Conservation (phyloP, 768 basidiomycete genomes). For the Russula sp. region DNA sequence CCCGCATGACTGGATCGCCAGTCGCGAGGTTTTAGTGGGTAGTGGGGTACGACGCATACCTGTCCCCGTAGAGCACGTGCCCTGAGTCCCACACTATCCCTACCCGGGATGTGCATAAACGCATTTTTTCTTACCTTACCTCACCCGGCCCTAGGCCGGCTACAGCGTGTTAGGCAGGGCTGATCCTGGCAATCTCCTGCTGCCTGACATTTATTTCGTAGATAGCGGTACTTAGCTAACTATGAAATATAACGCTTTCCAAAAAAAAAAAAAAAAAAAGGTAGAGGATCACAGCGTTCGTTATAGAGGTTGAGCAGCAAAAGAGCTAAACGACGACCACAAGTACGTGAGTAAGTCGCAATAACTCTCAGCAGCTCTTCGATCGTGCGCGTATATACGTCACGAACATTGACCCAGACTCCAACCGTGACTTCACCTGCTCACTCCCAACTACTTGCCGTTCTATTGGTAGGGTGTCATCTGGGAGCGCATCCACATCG, state of each 20-base stretch:
- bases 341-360: neutral
- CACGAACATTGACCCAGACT: neutral
- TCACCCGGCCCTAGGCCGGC: neutral
- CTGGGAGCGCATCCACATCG: constrained; percentile 27
- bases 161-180: too few species aligned
- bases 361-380: constrained; percentile 24
- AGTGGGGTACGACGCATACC: neutral
- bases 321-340: neutral
- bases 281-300: neutral
- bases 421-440: neutral
- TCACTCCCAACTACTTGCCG: neutral
- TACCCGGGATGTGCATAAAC: neutral
- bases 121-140: constrained; percentile 6
- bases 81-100: constrained; percentile 5
- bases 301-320: neutral
- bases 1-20: neutral
- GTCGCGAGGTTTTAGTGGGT: neutral
- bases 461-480: neutral
- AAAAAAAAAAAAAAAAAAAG: too few species aligned
- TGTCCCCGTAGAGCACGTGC: too few species aligned
- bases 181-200: too few species aligned
- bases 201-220: too few species aligned
- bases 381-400: constrained; percentile 23
- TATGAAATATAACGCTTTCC: too few species aligned
- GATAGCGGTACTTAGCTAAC: too few species aligned